Conservation (phyloP, 371 early-diverging fungal genomes). For the Apophysomyces elegans region DNA sequence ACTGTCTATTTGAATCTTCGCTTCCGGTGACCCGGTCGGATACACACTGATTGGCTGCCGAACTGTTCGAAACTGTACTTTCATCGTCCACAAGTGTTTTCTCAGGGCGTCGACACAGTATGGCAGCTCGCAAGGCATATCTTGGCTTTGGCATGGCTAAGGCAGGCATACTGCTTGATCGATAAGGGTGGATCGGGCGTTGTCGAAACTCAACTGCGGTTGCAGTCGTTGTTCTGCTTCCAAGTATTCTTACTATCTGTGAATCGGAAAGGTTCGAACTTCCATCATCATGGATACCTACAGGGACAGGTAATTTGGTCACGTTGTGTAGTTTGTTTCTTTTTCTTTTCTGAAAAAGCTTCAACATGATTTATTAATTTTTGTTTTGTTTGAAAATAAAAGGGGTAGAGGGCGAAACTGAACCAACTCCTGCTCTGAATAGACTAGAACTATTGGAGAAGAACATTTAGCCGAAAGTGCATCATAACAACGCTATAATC, state of each 20-base stretch:
- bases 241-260: not conserved
- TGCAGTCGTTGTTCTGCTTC: not conserved
- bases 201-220: conserved; percentile 1
- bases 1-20: conserved; percentile 20
- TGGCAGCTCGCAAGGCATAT: conserved; percentile 17
- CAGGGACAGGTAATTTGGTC: not conserved
- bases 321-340: not conserved
- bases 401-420: not conserved
- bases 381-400: not conserved
- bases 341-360: not conserved
- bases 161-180: conserved; percentile 10
- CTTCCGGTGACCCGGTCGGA: conserved; percentile 11
- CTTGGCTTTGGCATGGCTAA: conserved; percentile 27
- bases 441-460: not conserved
- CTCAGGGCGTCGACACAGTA: conserved; percentile 15
- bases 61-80: not conserved
- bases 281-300: not conserved
- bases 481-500: not conserved
- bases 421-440: not conserved
- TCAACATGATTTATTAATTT: not conserved
- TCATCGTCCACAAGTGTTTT: conserved; percentile 18
- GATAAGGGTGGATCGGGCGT: not conserved
- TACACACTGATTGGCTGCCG: not conserved
- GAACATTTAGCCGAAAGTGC: not conserved
- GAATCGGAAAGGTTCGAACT: not conserved